Evolutionary conservation across 2,329 filamentous ascomycete species (phyloP), one percentile per base, ranked within the genome.

Genomic region (Aspergillus transmontanensis): DNA sequence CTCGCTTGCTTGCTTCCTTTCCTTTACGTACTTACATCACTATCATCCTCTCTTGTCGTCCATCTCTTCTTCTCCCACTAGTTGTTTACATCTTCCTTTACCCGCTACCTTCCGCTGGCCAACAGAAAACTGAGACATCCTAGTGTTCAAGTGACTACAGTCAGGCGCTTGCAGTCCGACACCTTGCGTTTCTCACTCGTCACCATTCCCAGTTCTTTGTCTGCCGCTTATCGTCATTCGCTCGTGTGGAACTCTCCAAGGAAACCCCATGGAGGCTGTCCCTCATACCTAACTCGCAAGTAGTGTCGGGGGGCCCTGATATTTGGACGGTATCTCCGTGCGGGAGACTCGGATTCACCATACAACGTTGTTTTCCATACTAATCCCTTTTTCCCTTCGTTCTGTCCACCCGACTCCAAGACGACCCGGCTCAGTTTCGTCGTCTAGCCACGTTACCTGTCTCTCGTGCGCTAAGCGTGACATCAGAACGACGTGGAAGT

Each of bases 161-260:
- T 65, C 64, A 66, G 65, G 65, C 65, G 63, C 65, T 64, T 66
- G 58, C 51, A 58, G 54, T 57, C 64, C 60, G 57, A 64, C 23
- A 55, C 60, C 54, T 62, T 56, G n/a, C 61, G 56, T 46, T 53
- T 4, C 46, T 62, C 57, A 34, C 51, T 54, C 46, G 60, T 60
- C 32, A 19, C 23, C 16, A 34, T 34, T 50, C 56, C 36, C 39
- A 43, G 34, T 11, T 11, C 26, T 57, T 50, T 36, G 58, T 51
- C 45, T 21, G 39, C 36, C 23, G 48, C 43, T 53, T 23, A 39
- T 36, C 53, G 32, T 58, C 43, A 58, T 50, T 62, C 55, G 60
- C 58, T 59, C 32, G 54, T 59, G 51, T 55, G 28, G 36, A 58
- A 57, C 28, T 60, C 55, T 53, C 48, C n/a, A 23, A 56, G 23